A percentile compares a stretch with the other conserved stretches of the same genome.
These are phyloP conservation scores for Tephrocybe sp. DNA, from an alignment of 768 basidiomycete species.

Conservation along the genomic window DNA sequence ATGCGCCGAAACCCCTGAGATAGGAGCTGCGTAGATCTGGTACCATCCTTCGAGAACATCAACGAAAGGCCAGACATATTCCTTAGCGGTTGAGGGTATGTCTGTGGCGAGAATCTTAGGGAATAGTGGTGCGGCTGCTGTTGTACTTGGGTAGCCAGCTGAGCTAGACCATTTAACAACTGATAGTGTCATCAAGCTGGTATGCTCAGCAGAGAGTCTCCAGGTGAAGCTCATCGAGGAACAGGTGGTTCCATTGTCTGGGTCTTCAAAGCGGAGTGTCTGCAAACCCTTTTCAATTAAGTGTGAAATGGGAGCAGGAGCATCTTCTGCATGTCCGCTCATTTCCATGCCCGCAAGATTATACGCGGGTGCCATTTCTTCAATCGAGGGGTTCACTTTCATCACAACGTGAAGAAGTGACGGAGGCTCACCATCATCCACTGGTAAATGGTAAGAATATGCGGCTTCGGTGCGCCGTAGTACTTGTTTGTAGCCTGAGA, in stretches of 20 bases:
- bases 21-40: constrained; percentile 20
- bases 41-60: constrained; percentile 36
- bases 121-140: not conserved
- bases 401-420: no score
- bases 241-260: constrained; percentile 7
- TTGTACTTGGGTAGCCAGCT: not conserved
- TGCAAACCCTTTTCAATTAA: not conserved
- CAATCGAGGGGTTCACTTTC: no score
- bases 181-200: not conserved
- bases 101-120: constrained; percentile 23
- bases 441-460: no score
- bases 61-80: constrained; percentile 28
- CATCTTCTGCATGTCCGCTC: no score
- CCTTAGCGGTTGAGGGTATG: constrained; percentile 20
- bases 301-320: no score
- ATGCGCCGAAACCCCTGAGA: constrained; percentile 16
- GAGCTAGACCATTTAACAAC: not conserved
- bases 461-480: no score
- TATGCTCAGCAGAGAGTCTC: not conserved
- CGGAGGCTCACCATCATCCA: no score
- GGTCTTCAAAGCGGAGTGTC: not conserved
- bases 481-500: no score
- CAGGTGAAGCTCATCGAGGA: constrained; percentile 7
- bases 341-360: no score
- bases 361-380: no score